These are phyloP conservation scores for Artomyces pyxidatus DNA, from an alignment of 768 basidiomycete species.

Conservation along the genomic window DNA sequence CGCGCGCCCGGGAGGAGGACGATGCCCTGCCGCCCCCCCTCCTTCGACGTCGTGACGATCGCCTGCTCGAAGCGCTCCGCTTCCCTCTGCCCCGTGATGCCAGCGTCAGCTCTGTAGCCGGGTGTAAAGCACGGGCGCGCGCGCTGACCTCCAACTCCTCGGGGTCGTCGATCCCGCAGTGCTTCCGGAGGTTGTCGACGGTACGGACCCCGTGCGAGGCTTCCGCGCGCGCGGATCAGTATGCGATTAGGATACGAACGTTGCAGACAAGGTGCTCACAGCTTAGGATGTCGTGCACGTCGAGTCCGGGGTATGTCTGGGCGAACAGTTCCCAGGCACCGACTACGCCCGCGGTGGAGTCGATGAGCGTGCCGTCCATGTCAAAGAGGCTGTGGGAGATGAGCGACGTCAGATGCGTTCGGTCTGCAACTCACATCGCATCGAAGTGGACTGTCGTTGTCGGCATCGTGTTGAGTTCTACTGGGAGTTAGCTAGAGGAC, in stretches of 20 bases:
- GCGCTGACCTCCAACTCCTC: slow-evolving; percentile 57
- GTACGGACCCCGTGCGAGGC: slow-evolving; percentile 81
- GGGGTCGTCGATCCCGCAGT: slow-evolving; percentile 62
- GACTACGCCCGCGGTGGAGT: slow-evolving; percentile 75
- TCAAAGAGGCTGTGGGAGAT: slow-evolving; percentile 51
- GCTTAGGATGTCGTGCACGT: slow-evolving; percentile 51
- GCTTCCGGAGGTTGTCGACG: slow-evolving; percentile 65
- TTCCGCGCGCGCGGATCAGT: slow-evolving; percentile 19
- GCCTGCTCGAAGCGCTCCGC: slow-evolving; percentile 73
- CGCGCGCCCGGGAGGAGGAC: slow-evolving; percentile 67
- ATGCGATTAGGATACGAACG: background rate
- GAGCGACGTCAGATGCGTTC: background rate
- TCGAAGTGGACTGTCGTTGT: background rate
- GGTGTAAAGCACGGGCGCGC: background rate
- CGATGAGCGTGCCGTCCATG: slow-evolving; percentile 79
- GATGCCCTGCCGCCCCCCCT: slow-evolving; percentile 52
- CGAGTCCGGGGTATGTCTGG: slow-evolving; percentile 56
- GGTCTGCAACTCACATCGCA: background rate
- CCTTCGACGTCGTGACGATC: slow-evolving; percentile 53
- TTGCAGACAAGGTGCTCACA: slow-evolving; percentile 34
- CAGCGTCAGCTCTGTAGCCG: background rate
- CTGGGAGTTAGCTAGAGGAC: too few species aligned
- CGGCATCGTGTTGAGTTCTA: background rate
- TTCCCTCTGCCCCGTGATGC: slow-evolving; percentile 40
- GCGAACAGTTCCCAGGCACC: slow-evolving; percentile 81